Evolutionary conservation across 768 basidiomycete species (phyloP).

Genomic region (Naganishia vaughanmartiniae): DNA sequence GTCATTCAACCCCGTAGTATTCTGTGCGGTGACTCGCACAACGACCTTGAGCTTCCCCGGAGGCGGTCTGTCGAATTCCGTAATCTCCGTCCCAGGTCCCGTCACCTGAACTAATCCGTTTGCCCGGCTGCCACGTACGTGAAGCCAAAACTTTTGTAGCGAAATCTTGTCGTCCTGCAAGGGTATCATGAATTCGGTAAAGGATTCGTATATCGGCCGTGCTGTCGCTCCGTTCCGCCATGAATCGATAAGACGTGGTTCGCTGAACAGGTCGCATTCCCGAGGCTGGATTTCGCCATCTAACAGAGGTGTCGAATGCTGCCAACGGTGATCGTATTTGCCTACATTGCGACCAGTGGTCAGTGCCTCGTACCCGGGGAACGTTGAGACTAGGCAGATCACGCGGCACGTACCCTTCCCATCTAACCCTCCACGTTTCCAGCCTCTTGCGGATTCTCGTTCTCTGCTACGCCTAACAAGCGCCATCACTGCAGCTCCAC

Average conservation of each 20-base stretch:
- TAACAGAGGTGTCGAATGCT: not conserved
- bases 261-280: slow-evolving; percentile 22
- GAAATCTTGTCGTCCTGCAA: not conserved
- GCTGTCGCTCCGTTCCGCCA: slow-evolving; percentile 13
- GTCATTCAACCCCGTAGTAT: not conserved
- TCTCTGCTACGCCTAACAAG: not conserved
- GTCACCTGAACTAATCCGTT: not conserved
- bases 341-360: not conserved
- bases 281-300: not conserved
- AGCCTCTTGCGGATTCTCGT: not conserved
- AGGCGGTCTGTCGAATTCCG: not conserved
- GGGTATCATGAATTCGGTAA: not conserved
- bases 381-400: not conserved
- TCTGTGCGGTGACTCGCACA: not conserved
- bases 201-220: slow-evolving; percentile 3
- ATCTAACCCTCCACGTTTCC: slow-evolving; percentile 8
- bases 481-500: not conserved
- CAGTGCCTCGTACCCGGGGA: not conserved
- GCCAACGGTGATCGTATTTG: slow-evolving; percentile 11
- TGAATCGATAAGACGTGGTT: slow-evolving; percentile 8
- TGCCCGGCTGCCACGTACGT: slow-evolving; percentile 2
- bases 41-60: slow-evolving; percentile 8
- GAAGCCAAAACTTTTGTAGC: not conserved
- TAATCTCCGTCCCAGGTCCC: not conserved
- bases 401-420: not conserved